Evolutionary conservation across 148 eudicot species (phyloP), one percentile per base, ranked within the genome.

Genomic region (Chenopodium album): DNA sequence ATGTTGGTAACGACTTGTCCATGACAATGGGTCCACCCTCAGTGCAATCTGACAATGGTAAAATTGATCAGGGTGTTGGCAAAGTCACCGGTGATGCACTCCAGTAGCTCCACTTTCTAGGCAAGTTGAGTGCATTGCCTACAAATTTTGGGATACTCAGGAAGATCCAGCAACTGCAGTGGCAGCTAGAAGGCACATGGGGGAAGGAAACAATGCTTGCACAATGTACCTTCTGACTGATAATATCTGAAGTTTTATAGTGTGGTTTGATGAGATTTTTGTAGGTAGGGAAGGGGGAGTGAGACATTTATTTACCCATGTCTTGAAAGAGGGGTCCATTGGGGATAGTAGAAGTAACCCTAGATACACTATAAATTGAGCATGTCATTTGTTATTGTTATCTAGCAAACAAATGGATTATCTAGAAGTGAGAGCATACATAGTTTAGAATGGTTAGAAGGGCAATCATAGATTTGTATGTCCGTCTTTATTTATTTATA

Each of bases 51-150:
- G 4, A 17, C 48, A 62, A 47, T 13, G 56, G 20, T 26, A 78
- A 79, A 69, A 34, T 41, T 71, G 70, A 59, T 71, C 6, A 71
- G 29, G 70, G 10, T 59, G 59, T 41, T 71, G 56, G 67, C 22
- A 32, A 11, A 28, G 54, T 65, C 54, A 65, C 62, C 31, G 8
- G 34, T 17, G 19, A 65, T 64, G 14, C 44, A 65, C 16, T 41
- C 44, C 44, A 41, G 44, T 41, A 41, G 29, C 80, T 64, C 81
- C 14, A 23, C 50, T 44, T 46, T 71, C 76, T 28, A 31, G 52
- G 66, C 16, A 37, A 79, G 32, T 28, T 12, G 32, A 64, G 32
- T 52, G 50, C 28, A 47, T 34, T 67, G 44, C 32, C 32, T 54
- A 44, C 34, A 23, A 80, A 77, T 62, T 31, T 65, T 37, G 48